Percentiles rank a stretch among this genome's conserved stretches.
phyloP scores from a whole-genome alignment of 2,329 filamentous ascomycete species.

The Ophiostoma sp. region DNA sequence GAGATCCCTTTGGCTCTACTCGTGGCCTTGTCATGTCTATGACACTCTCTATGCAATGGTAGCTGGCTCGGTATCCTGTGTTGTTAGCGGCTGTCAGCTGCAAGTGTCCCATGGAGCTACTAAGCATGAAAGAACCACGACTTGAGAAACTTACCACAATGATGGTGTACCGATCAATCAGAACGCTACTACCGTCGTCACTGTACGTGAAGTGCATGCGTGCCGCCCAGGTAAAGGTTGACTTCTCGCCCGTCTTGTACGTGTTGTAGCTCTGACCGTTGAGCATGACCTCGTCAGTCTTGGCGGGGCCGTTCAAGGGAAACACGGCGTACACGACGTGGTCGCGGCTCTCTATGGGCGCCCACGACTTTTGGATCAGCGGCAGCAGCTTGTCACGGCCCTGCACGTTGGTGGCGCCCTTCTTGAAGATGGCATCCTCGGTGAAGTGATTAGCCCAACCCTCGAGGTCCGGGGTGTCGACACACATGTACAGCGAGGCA shows the following conservation, averaged over 20 bases:
- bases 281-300: slow-evolving; percentile 24
- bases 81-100: background rate
- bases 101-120: background rate
- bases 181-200: slow-evolving; percentile 15
- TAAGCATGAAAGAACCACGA: background rate
- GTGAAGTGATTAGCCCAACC: slow-evolving; percentile 22
- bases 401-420: slow-evolving; percentile 23
- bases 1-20: background rate
- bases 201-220: slow-evolving; percentile 22
- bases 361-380: slow-evolving; percentile 22
- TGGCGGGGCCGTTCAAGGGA: slow-evolving; percentile 16
- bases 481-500: slow-evolving; percentile 21
- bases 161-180: slow-evolving; percentile 25
- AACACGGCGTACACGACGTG: slow-evolving; percentile 23
- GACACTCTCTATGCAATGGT: background rate
- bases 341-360: slow-evolving; percentile 19
- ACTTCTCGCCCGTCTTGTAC: slow-evolving; percentile 17
- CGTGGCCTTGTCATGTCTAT: background rate
- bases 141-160: slow-evolving; percentile 19
- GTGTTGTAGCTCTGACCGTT: slow-evolving; percentile 24
- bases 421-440: slow-evolving; percentile 23
- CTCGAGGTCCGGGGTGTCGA: slow-evolving; percentile 19
- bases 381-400: slow-evolving; percentile 17
- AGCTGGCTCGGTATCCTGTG: background rate
- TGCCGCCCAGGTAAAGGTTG: slow-evolving; percentile 25